These are phyloP conservation scores for Scedosporium boydii DNA, from an alignment of 2,329 filamentous ascomycete genomes.

Conservation along the genomic window DNA sequence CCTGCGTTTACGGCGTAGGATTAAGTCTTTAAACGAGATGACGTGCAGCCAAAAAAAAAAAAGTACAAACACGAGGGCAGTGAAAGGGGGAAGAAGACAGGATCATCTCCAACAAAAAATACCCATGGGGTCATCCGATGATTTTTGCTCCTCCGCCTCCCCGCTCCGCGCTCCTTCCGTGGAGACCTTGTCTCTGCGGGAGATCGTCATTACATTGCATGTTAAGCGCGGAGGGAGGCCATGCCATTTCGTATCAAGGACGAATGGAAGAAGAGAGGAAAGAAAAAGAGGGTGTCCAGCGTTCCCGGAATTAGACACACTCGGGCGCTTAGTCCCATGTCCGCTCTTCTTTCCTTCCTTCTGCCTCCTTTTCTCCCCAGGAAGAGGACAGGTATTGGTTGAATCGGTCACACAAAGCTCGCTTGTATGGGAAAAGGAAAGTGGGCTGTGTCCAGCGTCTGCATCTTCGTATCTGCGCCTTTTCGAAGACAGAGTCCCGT, in stretches of 20 bases:
- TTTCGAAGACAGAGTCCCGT: background rate
- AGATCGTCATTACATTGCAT: background rate
- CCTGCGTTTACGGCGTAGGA: no score
- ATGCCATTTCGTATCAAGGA: background rate
- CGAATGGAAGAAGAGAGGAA: no score
- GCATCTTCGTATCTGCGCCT: background rate
- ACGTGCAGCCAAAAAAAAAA: background rate
- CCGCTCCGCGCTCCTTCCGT: background rate
- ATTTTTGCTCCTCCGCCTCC: background rate
- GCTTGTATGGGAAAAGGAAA: background rate
- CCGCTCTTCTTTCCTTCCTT: background rate
- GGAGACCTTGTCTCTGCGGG: background rate
- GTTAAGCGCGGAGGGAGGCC: conserved; percentile 1
- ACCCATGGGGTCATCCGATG: background rate
- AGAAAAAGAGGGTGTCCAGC: no score
- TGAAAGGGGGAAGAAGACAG: background rate
- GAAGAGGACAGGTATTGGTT: no score
- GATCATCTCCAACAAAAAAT: background rate
- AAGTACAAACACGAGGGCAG: background rate
- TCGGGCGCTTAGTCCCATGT: background rate
- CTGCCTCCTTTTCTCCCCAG: background rate
- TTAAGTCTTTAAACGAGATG: background rate
- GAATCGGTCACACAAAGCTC: background rate
- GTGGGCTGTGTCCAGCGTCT: background rate
- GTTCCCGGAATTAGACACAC: no score